Base-by-base conservation (phyloP, 208 protist genomes). In the Spongospora subterranea region DNA sequence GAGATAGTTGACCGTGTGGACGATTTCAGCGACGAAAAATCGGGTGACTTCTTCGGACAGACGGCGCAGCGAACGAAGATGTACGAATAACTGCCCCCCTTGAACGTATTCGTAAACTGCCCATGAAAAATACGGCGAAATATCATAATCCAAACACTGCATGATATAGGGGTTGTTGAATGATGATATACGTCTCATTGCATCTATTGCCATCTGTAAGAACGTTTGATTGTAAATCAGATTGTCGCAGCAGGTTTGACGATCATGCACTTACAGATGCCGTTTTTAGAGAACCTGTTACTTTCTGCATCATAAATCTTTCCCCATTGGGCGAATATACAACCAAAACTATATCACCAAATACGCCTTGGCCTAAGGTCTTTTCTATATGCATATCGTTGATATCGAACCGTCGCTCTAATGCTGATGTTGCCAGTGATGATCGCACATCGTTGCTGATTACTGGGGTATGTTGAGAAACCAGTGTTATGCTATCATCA, bases 1-100 rank as follows among this genome's bases (percentile, higher is more conserved):
- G 20, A 96, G 89, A 71, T 95, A 89, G 82, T 91, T 35, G 35
- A 82, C 71, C 6, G 71, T n/a, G n/a, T 43, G 35, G 71, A 35
- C 71, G n/a, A 82, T n/a, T 43, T 82, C 71, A 43, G 89, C 89
- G 32, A 64, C 60, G 11, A 82, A 64, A 6, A 91, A 90, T 6
- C 66, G 39, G 39, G 45, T 50, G 38, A 76, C 39, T 6, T 66
- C 66, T 64, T 88, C 45, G 29, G 89, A 50, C 6, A 91, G 39
- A 41, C 89, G 66, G 0, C 54, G 54, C 40, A 89, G 89, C 17
- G 89, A 35, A 29, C 89, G 89, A 41, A 91, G 60, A 39, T 82
- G 60, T 35, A 35, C 24, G 32, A 91, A 90, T 24, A 91, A 32
- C 17, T 45, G 13, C 20, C 60, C 60, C 1, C 89, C 89, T 64